Percentiles rank a stretch among this genome's conserved stretches.
Conservation (phyloP, 768 basidiomycete species). For the Suillus discolor region DNA sequence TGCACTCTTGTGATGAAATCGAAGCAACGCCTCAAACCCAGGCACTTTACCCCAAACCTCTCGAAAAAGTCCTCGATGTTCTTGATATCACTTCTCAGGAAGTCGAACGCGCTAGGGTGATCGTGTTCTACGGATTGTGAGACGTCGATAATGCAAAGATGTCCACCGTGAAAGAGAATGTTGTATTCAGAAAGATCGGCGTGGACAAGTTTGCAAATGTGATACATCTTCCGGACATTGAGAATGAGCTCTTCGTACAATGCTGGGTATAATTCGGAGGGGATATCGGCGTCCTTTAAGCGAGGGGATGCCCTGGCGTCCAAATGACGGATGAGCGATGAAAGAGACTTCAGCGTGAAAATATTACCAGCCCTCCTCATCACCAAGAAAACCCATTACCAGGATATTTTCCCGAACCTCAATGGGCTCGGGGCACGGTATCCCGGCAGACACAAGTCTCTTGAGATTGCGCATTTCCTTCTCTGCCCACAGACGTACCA, state of each 20-base stretch:
- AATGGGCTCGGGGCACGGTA: conserved; percentile 84
- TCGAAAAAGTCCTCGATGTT: conserved; percentile 95
- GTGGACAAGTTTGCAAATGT: conserved; percentile 91
- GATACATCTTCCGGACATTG: conserved; percentile 82
- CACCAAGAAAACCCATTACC: conserved; percentile 92
- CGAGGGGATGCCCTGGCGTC: conserved; percentile 82
- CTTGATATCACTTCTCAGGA: conserved; percentile 87
- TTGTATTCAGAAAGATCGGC: conserved; percentile 99
- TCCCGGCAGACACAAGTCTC: conserved; percentile 78
- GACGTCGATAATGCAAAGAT: conserved; percentile 95
- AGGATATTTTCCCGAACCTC: conserved; percentile 97
- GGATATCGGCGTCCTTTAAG: conserved; percentile 82
- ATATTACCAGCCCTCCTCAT: conserved; percentile 76
- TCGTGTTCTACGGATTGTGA: conserved; percentile 99
- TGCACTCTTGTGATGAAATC: conserved; percentile 80
- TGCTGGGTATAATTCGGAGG: conserved; percentile 47
- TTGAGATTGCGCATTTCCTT: conserved; percentile 98
- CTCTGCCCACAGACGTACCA: conserved; percentile 98
- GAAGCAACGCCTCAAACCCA: conserved; percentile 83
- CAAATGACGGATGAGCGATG: conserved; percentile 5
- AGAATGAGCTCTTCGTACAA: conserved; percentile 84
- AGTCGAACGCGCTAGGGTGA: conserved; percentile 95
- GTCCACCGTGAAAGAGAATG: conserved; percentile 80
- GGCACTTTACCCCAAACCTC: conserved; percentile 67
- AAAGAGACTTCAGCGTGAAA: conserved; percentile 4